phyloP scores from a whole-genome alignment of 176 grass and related monocot species.

The Pontederia crassipes region DNA sequence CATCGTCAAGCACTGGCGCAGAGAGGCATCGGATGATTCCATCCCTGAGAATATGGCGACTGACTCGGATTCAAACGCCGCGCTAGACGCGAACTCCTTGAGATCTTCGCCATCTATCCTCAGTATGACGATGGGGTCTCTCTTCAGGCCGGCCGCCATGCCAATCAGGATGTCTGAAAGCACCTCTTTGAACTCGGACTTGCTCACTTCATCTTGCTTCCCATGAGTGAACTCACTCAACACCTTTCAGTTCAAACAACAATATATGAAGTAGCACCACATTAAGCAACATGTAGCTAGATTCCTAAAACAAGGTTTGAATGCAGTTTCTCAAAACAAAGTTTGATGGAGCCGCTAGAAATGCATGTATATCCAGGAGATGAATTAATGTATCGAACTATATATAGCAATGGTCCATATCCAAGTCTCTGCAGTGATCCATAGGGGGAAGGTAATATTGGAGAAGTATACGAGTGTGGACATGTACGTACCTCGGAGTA shows the following conservation, averaged over 20 bases:
- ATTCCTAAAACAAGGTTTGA: neutral
- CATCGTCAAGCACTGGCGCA: constrained; percentile 36
- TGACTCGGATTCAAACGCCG: constrained; percentile 38
- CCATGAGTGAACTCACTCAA: constrained; percentile 65
- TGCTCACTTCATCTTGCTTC: constrained; percentile 60
- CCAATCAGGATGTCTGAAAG: constrained; percentile 57
- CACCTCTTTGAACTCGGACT: constrained; percentile 60
- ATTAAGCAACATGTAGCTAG: neutral
- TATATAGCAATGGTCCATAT: too few relatives aligned
- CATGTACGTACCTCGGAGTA: constrained; percentile 49
- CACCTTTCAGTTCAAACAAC: constrained; percentile 31
- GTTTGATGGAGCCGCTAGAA: neutral
- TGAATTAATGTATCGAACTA: neutral
- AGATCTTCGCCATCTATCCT: constrained; percentile 90
- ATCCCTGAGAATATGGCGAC: constrained; percentile 44
- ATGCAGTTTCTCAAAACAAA: too few relatives aligned
- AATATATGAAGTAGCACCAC: neutral
- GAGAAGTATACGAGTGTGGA: neutral
- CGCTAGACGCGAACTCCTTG: constrained; percentile 47
- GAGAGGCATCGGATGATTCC: constrained; percentile 18
- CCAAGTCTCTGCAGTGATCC: too few relatives aligned
- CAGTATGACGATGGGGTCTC: constrained; percentile 76
- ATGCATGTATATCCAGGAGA: neutral
- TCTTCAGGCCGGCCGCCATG: constrained; percentile 87
- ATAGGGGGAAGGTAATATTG: neutral